Base-by-base conservation (phyloP, 306 rosid genomes). In the Sicyos baderoa region DNA sequence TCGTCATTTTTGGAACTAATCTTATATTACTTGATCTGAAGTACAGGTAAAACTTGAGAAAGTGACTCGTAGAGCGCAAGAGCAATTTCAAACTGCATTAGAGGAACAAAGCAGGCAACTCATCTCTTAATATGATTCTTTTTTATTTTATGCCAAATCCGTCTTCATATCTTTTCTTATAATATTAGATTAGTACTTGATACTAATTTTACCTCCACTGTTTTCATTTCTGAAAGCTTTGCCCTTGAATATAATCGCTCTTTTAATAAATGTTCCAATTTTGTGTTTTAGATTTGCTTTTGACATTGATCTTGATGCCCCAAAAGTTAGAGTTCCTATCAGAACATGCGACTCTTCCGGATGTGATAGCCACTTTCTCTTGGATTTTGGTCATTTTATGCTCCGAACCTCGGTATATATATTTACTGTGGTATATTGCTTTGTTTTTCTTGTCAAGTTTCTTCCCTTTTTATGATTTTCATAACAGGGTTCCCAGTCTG, bases 311-410 rank as follows among this genome's bases (percentile, higher is more conserved):
- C 84, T 93, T 54, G 99, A 90, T 81, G 99, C 99, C 65, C 99
- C 99, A 35, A 93, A 93, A 88, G 96, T 93, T 66, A 86, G 93
- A 84, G 86, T 93, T 79, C 99, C 99, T 68, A 83, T 93, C 82
- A 83, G 89, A 81, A 75, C 69, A 15, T 57, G 76, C 68, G 84
- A 84, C 72, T 85, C 96, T 63, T 85, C 79, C 56, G 77, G 77
- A 84, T 88, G 96, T 74, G 97, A 83, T 51, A 81, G 90, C 71
- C 91, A 90, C 84, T 93, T 93, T 70, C 85, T 88, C 72, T 82
- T 93, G 86, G 99, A 93, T 84, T 90, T 93, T 77, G 99, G 99
- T 77, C 99, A 93, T 76, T 93, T 93, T 77, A 93, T 88, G 4
- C 76, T 93, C 75, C 85, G 84, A 74, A 93, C 99, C n/a, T 82